Evolutionary conservation across 2,329 filamentous ascomycete genomes (phyloP).

Genomic region (Penicillium janthinellum): DNA sequence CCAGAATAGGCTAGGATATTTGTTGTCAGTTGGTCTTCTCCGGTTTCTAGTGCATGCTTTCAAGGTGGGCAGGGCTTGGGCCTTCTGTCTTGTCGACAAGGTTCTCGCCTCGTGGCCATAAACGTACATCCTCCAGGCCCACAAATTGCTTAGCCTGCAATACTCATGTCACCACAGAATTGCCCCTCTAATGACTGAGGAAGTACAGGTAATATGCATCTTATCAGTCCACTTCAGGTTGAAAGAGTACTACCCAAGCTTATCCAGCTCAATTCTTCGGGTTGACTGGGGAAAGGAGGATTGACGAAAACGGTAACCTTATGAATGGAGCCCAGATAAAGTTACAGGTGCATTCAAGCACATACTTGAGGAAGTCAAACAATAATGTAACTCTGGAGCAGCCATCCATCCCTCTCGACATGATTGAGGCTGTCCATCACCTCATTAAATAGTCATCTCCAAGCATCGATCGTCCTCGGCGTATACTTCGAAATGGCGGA

Average conservation of each 20-base stretch:
- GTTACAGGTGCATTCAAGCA: background rate
- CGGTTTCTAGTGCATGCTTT: background rate
- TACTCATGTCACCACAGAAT: background rate
- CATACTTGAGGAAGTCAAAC: background rate
- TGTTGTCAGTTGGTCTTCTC: background rate
- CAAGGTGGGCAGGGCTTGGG: background rate
- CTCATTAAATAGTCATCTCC: background rate
- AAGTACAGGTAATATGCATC: too few species aligned
- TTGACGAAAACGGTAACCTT: background rate
- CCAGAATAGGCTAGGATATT: conserved; percentile 7
- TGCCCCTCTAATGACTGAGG: too few species aligned
- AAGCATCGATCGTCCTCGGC: background rate
- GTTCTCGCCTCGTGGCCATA: too few species aligned
- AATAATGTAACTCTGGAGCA: background rate
- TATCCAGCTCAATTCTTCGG: background rate
- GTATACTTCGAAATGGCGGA: background rate
- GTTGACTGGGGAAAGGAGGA: background rate
- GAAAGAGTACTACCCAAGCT: background rate
- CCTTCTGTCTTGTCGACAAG: background rate
- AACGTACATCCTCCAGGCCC: too few species aligned
- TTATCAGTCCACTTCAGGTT: too few species aligned
- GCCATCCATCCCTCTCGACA: too few species aligned
- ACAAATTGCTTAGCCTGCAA: too few species aligned
- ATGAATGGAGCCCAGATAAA: background rate
- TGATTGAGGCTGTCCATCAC: background rate